Conservation (phyloP, 78 protist genomes). For the Isochrysis galbana region DNA sequence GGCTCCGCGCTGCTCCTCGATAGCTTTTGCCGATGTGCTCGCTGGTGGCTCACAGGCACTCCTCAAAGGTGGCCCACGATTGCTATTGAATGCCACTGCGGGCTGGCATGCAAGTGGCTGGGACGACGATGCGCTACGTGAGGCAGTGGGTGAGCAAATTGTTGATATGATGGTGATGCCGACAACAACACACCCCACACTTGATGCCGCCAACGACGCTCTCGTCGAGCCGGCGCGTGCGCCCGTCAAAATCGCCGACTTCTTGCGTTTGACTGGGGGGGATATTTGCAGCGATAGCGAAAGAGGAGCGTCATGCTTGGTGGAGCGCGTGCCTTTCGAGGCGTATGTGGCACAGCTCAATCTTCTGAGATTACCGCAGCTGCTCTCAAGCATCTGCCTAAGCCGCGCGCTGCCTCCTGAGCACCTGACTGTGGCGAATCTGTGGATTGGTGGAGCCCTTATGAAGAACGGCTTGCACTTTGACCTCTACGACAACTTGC, state of each 20-base stretch:
- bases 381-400: background rate
- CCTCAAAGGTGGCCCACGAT: background rate
- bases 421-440: background rate
- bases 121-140: background rate
- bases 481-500: background rate
- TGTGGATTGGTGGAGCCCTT: background rate
- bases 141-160: background rate
- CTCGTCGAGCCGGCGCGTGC: background rate
- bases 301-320: background rate
- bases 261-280: background rate
- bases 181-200: background rate
- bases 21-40: background rate
- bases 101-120: background rate
- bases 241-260: background rate
- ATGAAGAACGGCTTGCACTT: constrained; percentile 6
- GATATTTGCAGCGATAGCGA: background rate
- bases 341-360: background rate
- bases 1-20: background rate
- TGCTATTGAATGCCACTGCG: background rate
- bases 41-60: background rate
- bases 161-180: background rate
- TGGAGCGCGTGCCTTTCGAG: background rate
- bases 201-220: background rate
- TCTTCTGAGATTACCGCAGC: background rate
- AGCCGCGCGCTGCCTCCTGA: background rate